phyloP scores from a whole-genome alignment of 805 yeast genomes.

The Saccharomyces paradoxus region DNA sequence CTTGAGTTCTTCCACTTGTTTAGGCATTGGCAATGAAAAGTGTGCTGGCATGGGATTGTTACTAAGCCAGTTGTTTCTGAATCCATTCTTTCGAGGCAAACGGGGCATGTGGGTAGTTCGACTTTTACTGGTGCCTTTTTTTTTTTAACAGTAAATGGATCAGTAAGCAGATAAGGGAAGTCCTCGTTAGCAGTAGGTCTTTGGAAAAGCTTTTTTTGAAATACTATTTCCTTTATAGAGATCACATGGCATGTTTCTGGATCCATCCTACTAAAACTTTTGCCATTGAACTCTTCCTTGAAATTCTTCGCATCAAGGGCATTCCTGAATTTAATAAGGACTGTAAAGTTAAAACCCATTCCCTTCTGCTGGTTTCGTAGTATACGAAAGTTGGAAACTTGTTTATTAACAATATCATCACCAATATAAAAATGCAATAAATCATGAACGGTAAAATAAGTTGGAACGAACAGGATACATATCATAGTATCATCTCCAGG shows the following conservation, averaged over 20 bases:
- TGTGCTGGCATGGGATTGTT: slow-evolving; percentile 88
- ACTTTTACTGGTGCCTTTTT: slow-evolving; percentile 24
- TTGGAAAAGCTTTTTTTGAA: slow-evolving; percentile 28
- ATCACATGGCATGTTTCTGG: slow-evolving; percentile 79
- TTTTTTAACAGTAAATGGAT: slow-evolving; percentile 52
- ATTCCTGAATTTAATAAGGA: slow-evolving; percentile 62
- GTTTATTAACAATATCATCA: slow-evolving; percentile 49
- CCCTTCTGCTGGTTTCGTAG: slow-evolving; percentile 51
- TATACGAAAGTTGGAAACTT: slow-evolving; percentile 64
- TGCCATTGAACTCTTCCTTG: slow-evolving; percentile 60
- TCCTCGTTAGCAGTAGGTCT: slow-evolving; percentile 20
- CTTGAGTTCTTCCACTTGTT: slow-evolving; percentile 84
- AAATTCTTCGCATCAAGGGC: slow-evolving; percentile 52
- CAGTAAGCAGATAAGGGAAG: slow-evolving; percentile 62
- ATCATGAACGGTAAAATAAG: slow-evolving; percentile 80
- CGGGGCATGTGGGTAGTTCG: slow-evolving; percentile 89
- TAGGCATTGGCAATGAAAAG: slow-evolving; percentile 83
- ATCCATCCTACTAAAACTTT: slow-evolving; percentile 76
- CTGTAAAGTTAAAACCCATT: slow-evolving; percentile 55
- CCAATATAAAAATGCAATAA: slow-evolving; percentile 59
- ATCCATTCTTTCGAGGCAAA: slow-evolving; percentile 84
- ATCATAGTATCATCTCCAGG: slow-evolving; percentile 59
- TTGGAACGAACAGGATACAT: slow-evolving; percentile 78
- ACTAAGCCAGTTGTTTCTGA: slow-evolving; percentile 68
- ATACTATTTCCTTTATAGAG: slow-evolving; percentile 51